Base-by-base conservation (phyloP, 2,329 filamentous ascomycete genomes). In the Colletotrichum somersetense region DNA sequence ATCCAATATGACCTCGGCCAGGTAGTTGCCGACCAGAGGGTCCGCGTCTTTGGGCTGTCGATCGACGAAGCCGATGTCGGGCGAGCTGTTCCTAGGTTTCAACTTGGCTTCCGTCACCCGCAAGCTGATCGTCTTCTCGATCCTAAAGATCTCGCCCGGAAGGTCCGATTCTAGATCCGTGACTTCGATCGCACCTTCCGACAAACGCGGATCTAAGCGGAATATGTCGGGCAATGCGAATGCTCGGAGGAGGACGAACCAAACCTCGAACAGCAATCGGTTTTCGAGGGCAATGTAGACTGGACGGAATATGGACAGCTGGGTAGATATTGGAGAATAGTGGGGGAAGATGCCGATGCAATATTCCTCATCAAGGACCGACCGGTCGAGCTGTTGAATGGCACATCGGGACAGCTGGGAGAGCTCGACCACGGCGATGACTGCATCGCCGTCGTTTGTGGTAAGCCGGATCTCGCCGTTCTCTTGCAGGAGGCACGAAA, bases 341-440 rank as follows among this genome's bases (percentile, higher is more conserved):
- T 96, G 95, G 20, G 96, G 96, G 78, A 98, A 98, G 58, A 99
- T 96, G 64, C 94, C 95, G 74, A 99, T 93, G 83, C 95, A 98
- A 78, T 93, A 96, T 72, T 98, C 94, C 80, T 96, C 93, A 75
- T 97, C 94, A 53, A 99, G 83, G 11, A 99, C 96, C 6, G 95
- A 97, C 64, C 91, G 90, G 80, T 98, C 94, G 63, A 99, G 86
- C 76, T 95, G 91, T 80, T 99, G 96, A 64, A 99, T 91, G 11
- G 96, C 94, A 79, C 93, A 96, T 66, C 96, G 90, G 23, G 95
- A 96, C 10, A 99, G 86, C 77, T 97, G 94, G 16, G 94, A 93
- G 6, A 99, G 86, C 77, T 97, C 94, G 64, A 98, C 92, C 58
- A 95, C 89, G 38, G 93, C 93, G 20, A 98, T 87, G 11, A 97